Conservation (phyloP, 2,329 filamentous ascomycete species). For the Didymella arachidicola region DNA sequence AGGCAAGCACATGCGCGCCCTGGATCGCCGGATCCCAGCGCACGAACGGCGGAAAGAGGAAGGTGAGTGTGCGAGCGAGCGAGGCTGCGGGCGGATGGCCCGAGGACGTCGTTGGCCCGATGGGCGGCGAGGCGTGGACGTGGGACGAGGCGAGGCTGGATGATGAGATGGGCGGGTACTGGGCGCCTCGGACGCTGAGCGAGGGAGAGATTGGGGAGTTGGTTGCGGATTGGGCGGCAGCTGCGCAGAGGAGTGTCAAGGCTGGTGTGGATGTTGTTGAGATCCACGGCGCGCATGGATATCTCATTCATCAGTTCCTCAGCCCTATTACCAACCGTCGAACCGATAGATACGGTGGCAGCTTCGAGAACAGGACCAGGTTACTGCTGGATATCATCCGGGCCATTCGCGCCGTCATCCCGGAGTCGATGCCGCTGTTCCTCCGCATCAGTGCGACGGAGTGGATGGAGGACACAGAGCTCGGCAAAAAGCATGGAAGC, state of each 20-base stretch:
- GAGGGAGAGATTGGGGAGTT: conserved; percentile 51
- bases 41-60: conserved; percentile 31
- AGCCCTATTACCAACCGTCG: conserved; percentile 52
- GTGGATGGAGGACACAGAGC: conserved; percentile 47
- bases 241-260: conserved; percentile 47
- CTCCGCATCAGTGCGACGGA: conserved; percentile 49
- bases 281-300: conserved; percentile 54
- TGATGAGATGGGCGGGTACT: conserved; percentile 47
- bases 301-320: conserved; percentile 54
- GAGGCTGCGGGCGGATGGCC: conserved; percentile 48
- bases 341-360: conserved; percentile 54
- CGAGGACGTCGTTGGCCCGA: conserved; percentile 46
- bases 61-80: conserved; percentile 39
- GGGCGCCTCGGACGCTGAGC: conserved; percentile 48
- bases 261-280: conserved; percentile 53
- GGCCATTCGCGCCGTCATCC: conserved; percentile 47
- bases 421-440: conserved; percentile 46
- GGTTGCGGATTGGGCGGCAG: conserved; percentile 52
- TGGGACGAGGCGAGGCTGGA: conserved; percentile 50
- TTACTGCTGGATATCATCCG: conserved; percentile 53
- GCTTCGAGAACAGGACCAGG: conserved; percentile 51
- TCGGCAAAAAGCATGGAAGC: conserved; percentile 40
- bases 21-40: conserved; percentile 38
- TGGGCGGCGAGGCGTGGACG: conserved; percentile 48
- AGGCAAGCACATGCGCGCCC: conserved; percentile 43